Conservation (phyloP, 495 filamentous ascomycete species). For the Staphylotrichum longicolle region DNA sequence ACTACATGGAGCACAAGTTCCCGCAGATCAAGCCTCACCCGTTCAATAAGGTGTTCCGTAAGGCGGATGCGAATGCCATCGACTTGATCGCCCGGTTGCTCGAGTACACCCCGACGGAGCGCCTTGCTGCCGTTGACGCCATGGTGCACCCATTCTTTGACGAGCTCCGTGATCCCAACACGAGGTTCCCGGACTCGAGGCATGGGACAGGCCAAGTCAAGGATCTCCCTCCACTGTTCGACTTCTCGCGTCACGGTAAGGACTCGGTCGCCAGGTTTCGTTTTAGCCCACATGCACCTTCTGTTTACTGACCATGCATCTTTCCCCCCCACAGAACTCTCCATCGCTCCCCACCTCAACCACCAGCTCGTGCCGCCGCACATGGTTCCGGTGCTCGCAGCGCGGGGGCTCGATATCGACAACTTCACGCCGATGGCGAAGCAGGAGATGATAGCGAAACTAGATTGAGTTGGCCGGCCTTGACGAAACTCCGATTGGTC, state of each 20-base stretch:
- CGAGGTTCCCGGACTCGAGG: conserved; percentile 88
- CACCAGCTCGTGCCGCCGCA: conserved; percentile 81
- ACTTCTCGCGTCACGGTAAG: conserved; percentile 92
- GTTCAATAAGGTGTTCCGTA: conserved; percentile 98
- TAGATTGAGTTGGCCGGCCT: conserved; percentile 66
- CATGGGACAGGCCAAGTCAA: conserved; percentile 70
- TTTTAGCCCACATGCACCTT: too few species aligned
- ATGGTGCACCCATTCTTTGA: conserved; percentile 99
- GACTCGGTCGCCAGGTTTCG: too few species aligned
- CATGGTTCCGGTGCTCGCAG: conserved; percentile 67
- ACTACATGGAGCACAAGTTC: conserved; percentile 99
- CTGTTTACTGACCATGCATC: conserved; percentile 6
- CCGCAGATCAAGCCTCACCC: conserved; percentile 99
- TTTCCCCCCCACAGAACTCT: conserved; percentile 66
- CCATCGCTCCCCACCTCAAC: conserved; percentile 86
- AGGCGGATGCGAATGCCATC: conserved; percentile 87
- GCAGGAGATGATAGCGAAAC: conserved; percentile 94
- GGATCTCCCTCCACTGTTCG: conserved; percentile 84
- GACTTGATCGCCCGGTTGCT: conserved; percentile 90
- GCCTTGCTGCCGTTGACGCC: conserved; percentile 88
- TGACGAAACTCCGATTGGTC: conserved; percentile 19
- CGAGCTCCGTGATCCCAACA: conserved; percentile 84
- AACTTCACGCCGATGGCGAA: conserved; percentile 87
- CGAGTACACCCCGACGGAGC: conserved; percentile 96
- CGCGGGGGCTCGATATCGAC: conserved; percentile 84